These are phyloP conservation scores for Macroventuria anomochaeta DNA, from an alignment of 2,329 filamentous ascomycete species.

Conservation along the genomic window DNA sequence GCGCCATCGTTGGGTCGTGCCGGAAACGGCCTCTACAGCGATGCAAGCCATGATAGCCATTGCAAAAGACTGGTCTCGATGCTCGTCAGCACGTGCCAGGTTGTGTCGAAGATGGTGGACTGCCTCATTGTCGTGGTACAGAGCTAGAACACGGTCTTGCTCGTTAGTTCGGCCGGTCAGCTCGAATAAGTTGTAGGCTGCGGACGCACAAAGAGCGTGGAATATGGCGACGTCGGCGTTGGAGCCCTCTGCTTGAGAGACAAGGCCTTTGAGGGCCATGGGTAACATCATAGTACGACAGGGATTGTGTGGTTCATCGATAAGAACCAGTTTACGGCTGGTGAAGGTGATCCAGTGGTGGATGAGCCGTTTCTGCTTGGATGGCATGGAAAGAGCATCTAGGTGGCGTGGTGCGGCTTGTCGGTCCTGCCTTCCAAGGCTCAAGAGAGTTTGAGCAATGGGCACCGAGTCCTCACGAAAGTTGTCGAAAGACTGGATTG, in stretches of 20 bases:
- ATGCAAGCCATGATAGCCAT: constrained; percentile 24
- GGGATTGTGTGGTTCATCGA: constrained; percentile 20
- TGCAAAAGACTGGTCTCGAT: constrained; percentile 19
- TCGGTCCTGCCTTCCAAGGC: neutral
- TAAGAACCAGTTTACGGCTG: constrained; percentile 16
- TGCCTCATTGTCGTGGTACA: constrained; percentile 18
- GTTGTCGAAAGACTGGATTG: neutral
- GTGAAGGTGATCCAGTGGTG: constrained; percentile 23
- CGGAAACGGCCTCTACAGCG: constrained; percentile 19
- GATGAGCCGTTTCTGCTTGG: constrained; percentile 18
- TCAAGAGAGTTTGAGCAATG: neutral
- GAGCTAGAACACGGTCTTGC: constrained; percentile 13
- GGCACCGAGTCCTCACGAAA: neutral
- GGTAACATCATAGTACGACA: constrained; percentile 23
- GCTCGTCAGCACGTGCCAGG: constrained; percentile 10
- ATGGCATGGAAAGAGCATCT: constrained; percentile 10
- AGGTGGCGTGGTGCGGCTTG: constrained; percentile 7
- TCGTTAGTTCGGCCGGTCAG: constrained; percentile 11
- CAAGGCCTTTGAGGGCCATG: constrained; percentile 20
- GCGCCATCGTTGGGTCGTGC: constrained; percentile 20
- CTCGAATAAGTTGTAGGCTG: constrained; percentile 22
- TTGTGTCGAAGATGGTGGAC: constrained; percentile 21
- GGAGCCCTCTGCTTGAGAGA: constrained; percentile 5
- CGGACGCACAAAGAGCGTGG: constrained; percentile 18
- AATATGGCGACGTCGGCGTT: constrained; percentile 21